These are phyloP conservation scores for Annulohypoxylon moriforme DNA, from an alignment of 495 filamentous ascomycete genomes.

Conservation along the genomic window DNA sequence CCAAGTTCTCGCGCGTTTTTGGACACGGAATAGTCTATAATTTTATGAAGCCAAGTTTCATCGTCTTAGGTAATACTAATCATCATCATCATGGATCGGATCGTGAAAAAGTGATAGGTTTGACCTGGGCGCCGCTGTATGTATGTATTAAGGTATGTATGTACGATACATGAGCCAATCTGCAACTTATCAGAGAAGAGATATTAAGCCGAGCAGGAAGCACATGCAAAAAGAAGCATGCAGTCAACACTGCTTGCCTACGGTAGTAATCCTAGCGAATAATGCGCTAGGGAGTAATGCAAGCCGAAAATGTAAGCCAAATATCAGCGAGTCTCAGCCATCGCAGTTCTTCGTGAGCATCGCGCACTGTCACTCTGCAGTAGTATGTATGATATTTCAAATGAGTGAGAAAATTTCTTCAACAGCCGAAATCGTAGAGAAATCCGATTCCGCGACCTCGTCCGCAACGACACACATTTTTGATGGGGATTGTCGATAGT, in stretches of 20 bases:
- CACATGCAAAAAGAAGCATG: constrained; percentile 14
- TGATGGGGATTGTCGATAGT: not conserved
- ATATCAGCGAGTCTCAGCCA: constrained; percentile 30
- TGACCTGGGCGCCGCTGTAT: not conserved
- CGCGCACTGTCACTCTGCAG: constrained; percentile 18
- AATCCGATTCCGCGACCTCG: constrained; percentile 12
- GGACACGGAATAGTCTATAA: constrained; percentile 8
- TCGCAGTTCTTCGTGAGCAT: constrained; percentile 34
- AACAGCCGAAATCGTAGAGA: constrained; percentile 16
- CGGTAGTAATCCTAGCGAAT: constrained; percentile 15
- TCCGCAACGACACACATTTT: not conserved
- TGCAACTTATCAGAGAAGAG: constrained; percentile 15
- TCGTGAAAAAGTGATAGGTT: constrained; percentile 7
- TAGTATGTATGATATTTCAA: constrained; percentile 10
- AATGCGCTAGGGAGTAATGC: constrained; percentile 19
- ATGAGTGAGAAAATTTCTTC: constrained; percentile 9
- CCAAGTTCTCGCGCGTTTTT: constrained; percentile 1
- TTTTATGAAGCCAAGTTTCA: not conserved
- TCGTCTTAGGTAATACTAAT: constrained; percentile 13
- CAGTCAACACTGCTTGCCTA: not conserved
- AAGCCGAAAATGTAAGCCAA: constrained; percentile 21
- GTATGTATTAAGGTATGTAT: too few species aligned
- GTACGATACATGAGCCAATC: constrained; percentile 21
- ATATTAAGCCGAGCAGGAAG: constrained; percentile 25
- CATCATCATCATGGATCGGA: constrained; percentile 9